phyloP scores from a whole-genome alignment of 768 basidiomycete genomes.

The Omphalotus guepiniiformis region DNA sequence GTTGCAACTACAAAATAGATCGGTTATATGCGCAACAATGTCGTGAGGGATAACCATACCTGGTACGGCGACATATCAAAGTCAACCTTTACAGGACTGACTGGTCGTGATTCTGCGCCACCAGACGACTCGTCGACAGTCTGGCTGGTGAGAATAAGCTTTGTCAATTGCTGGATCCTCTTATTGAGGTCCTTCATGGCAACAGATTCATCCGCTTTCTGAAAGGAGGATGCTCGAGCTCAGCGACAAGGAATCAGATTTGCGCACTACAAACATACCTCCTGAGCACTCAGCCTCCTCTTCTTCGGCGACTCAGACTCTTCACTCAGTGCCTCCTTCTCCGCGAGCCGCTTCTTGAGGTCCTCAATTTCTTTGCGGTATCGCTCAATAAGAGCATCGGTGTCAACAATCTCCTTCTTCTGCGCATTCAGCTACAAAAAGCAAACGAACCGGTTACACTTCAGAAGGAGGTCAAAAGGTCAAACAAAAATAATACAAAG shows the following conservation, averaged over 20 bases:
- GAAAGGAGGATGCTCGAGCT: not conserved
- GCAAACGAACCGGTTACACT: too few relatives aligned
- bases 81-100: constrained; percentile 84
- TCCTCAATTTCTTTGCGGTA: constrained; percentile 95
- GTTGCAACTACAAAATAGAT: constrained; percentile 57
- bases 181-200: constrained; percentile 81
- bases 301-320: constrained; percentile 29
- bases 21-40: not conserved
- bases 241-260: not conserved
- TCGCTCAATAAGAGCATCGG: constrained; percentile 88
- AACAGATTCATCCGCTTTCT: constrained; percentile 83
- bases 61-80: constrained; percentile 88
- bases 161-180: constrained; percentile 78
- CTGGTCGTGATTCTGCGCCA: constrained; percentile 57
- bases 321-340: constrained; percentile 44
- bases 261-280: constrained; percentile 38
- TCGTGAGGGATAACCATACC: constrained; percentile 31
- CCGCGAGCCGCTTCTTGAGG: constrained; percentile 67
- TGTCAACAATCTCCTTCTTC: constrained; percentile 93
- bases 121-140: constrained; percentile 62
- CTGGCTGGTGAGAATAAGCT: constrained; percentile 81
- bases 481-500: too few relatives aligned
- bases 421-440: constrained; percentile 83
- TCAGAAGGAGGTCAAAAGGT: too few relatives aligned
- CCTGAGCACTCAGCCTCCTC: constrained; percentile 48